phyloP scores from a whole-genome alignment of 192 early-diverging fungal species.

The Dissophora ornata region DNA sequence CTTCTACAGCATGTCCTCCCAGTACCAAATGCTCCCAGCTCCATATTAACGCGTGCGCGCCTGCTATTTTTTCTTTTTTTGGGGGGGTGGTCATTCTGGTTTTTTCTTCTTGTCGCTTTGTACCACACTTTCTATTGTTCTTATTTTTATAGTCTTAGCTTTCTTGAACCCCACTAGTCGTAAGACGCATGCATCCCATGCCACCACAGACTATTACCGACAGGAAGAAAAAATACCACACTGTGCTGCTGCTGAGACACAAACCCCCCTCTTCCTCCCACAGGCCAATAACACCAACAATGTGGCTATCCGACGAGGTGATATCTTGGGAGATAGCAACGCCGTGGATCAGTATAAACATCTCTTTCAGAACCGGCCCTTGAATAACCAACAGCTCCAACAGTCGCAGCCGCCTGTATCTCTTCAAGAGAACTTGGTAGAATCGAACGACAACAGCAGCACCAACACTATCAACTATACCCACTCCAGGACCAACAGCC shows the following conservation, averaged over 20 bases:
- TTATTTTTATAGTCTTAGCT: constrained; percentile 23
- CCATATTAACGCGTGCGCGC: no score
- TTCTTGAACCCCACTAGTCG: constrained; percentile 40
- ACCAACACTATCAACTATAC: background rate
- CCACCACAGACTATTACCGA: no score
- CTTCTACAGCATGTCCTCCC: no score
- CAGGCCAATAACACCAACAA: constrained; percentile 2
- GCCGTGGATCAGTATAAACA: constrained; percentile 23
- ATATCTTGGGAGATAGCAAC: background rate
- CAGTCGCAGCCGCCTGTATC: background rate
- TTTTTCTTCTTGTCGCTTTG: background rate
- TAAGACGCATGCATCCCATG: constrained; percentile 9
- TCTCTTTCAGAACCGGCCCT: constrained; percentile 36
- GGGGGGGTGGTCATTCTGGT: background rate
- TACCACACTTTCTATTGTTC: background rate
- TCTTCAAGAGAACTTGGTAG: no score
- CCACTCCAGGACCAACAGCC: background rate
- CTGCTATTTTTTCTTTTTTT: no score
- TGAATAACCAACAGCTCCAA: constrained; percentile 16
- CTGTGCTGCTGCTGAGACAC: no score
- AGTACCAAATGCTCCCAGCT: no score
- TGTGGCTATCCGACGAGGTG: constrained; percentile 8
- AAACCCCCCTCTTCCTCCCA: constrained; percentile 4
- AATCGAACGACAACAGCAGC: background rate
- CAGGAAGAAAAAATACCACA: no score